Percentiles rank a stretch among this genome's conserved stretches.
These are phyloP conservation scores for Cladosporium sp. DNA, from an alignment of 2,329 filamentous ascomycete species.

Conservation along the genomic window DNA sequence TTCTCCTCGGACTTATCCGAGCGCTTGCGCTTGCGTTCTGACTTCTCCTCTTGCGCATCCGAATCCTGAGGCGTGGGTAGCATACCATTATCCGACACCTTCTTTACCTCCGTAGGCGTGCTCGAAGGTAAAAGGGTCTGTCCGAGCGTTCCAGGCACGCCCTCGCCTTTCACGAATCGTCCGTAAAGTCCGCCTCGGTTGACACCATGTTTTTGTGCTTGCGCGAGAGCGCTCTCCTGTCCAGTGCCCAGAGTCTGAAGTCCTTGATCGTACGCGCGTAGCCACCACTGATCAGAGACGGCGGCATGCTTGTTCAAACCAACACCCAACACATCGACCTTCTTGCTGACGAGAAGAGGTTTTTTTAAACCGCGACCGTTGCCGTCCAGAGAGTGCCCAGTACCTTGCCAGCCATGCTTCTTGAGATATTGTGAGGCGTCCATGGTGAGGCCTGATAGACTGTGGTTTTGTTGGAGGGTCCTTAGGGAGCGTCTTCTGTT, in stretches of 20 bases:
- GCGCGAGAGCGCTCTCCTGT: constrained; percentile 54
- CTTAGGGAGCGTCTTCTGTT: too few relatives aligned
- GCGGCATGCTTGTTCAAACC: constrained; percentile 66
- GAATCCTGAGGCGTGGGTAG: constrained; percentile 1
- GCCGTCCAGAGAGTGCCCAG: constrained; percentile 80
- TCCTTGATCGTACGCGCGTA: constrained; percentile 88
- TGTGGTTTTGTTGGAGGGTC: too few relatives aligned
- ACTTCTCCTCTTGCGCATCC: constrained; percentile 5
- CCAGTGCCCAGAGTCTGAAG: constrained; percentile 67
- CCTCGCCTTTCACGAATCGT: constrained; percentile 78
- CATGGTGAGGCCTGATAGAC: constrained; percentile 49
- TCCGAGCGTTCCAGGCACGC: constrained; percentile 66
- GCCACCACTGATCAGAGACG: constrained; percentile 87
- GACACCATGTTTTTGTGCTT: constrained; percentile 44
- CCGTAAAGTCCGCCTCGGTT: constrained; percentile 64
- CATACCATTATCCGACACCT: background rate
- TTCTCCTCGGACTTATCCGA: constrained; percentile 1
- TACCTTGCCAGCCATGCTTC: constrained; percentile 84
- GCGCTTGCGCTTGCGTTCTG: constrained; percentile 4
- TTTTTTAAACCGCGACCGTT: constrained; percentile 73
- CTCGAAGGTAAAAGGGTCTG: constrained; percentile 12
- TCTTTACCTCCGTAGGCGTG: background rate
- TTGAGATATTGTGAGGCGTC: constrained; percentile 78
- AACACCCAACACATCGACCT: constrained; percentile 74
- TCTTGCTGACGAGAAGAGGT: constrained; percentile 77